Conservation (phyloP, 345 rosid genomes). For the Adansonia digitata region DNA sequence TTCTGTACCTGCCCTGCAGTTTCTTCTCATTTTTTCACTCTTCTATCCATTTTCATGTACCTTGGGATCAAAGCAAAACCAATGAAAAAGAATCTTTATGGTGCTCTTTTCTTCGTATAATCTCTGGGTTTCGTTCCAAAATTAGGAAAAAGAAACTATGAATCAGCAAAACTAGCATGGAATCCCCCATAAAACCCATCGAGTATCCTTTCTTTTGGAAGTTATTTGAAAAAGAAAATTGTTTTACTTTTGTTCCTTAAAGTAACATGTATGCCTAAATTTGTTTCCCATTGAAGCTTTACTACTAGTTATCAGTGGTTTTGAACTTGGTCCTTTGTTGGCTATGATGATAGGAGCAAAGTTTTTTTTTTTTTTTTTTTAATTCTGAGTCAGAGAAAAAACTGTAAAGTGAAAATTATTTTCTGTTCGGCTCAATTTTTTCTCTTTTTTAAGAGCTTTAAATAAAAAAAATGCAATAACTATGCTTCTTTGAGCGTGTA, state of each 20-base stretch:
- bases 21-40: no score
- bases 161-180: neutral
- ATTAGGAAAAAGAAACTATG: neutral
- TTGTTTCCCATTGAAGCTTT: neutral
- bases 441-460: neutral
- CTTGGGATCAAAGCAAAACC: no score
- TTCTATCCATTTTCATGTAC: no score
- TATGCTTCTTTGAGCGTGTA: neutral
- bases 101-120: neutral
- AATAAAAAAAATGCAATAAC: neutral
- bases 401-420: no score
- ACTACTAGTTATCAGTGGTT: neutral
- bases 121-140: neutral
- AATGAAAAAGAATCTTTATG: no score
- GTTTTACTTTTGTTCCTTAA: neutral
- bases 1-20: no score
- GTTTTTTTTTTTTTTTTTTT: neutral
- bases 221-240: neutral
- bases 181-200: neutral
- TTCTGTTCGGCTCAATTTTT: no score
- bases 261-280: neutral
- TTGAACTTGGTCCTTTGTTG: neutral
- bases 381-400: neutral
- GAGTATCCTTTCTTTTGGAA: neutral
- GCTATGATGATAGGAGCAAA: slow-evolving; percentile 13